These are phyloP conservation scores for Aspergillus fumigatiaffinis DNA, from an alignment of 2,329 filamentous ascomycete genomes.

Conservation along the genomic window DNA sequence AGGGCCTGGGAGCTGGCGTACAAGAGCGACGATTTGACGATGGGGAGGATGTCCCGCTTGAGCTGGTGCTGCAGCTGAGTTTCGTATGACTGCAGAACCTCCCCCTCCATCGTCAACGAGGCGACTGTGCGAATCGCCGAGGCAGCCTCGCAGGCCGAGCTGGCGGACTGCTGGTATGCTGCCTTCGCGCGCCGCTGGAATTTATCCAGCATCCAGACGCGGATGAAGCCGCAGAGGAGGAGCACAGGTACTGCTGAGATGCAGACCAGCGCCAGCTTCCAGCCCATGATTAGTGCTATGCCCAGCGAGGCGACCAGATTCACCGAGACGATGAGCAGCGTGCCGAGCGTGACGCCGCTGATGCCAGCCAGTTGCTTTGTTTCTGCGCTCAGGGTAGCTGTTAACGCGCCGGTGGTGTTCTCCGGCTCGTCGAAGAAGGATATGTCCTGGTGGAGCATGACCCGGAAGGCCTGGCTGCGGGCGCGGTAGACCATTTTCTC, in stretches of 20 bases:
- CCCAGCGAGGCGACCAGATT: constrained; percentile 72
- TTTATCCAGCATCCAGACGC: constrained; percentile 76
- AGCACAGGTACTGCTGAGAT: constrained; percentile 75
- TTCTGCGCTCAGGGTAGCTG: constrained; percentile 82
- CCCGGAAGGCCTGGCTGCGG: constrained; percentile 75
- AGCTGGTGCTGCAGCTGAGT: constrained; percentile 63
- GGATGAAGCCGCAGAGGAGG: constrained; percentile 76
- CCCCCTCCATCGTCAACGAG: constrained; percentile 77
- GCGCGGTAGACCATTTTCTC: constrained; percentile 82
- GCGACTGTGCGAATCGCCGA: constrained; percentile 92
- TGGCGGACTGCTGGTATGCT: constrained; percentile 75
- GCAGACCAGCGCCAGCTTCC: constrained; percentile 86
- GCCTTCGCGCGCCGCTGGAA: constrained; percentile 76
- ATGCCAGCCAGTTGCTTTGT: constrained; percentile 85
- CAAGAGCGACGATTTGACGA: constrained; percentile 70
- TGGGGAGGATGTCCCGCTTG: constrained; percentile 64
- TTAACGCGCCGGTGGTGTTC: constrained; percentile 84
- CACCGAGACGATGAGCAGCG: constrained; percentile 72
- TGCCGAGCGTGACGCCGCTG: constrained; percentile 81
- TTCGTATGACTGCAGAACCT: constrained; percentile 72
- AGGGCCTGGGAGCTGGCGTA: constrained; percentile 84
- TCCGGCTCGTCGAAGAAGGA: constrained; percentile 85
- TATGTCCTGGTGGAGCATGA: constrained; percentile 89
- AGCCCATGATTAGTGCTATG: constrained; percentile 69
- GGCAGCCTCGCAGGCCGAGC: constrained; percentile 88